phyloP scores from a whole-genome alignment of 208 protist genomes.

The Trypanosoma congolense region DNA sequence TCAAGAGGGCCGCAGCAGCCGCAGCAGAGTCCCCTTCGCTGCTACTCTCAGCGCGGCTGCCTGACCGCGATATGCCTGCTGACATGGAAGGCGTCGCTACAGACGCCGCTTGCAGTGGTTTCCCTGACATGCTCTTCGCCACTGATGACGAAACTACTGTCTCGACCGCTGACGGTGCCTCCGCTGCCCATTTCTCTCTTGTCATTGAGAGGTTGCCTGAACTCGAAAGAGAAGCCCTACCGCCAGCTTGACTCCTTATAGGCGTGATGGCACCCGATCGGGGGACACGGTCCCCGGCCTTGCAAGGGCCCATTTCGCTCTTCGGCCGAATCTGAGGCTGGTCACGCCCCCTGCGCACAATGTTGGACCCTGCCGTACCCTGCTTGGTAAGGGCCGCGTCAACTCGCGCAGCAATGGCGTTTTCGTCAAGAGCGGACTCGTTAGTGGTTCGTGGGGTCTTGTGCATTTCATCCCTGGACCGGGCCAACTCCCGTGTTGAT shows the following conservation, averaged over 20 bases:
- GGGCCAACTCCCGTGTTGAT: background rate
- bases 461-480: background rate
- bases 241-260: background rate
- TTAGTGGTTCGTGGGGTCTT: background rate
- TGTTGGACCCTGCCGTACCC: background rate
- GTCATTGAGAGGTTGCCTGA: background rate
- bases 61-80: slow-evolving; percentile 1
- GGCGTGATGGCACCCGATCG: background rate
- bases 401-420: background rate
- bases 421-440: background rate
- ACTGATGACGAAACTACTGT: background rate
- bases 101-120: background rate
- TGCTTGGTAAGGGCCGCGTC: background rate
- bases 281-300: background rate
- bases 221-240: background rate
- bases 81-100: slow-evolving; percentile 6
- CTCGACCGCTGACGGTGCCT: background rate
- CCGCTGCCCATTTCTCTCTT: background rate
- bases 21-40: slow-evolving; percentile 16
- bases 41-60: background rate
- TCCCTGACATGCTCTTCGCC: background rate
- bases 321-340: background rate
- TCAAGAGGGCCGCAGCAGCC: slow-evolving; percentile 13
- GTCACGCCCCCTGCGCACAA: slow-evolving; percentile 4
- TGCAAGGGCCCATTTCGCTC: background rate